Percentiles rank a stretch among this genome's conserved stretches.
phyloP scores from a whole-genome alignment of 2,329 filamentous ascomycete genomes.

The Colletotrichum tamarilloi region DNA sequence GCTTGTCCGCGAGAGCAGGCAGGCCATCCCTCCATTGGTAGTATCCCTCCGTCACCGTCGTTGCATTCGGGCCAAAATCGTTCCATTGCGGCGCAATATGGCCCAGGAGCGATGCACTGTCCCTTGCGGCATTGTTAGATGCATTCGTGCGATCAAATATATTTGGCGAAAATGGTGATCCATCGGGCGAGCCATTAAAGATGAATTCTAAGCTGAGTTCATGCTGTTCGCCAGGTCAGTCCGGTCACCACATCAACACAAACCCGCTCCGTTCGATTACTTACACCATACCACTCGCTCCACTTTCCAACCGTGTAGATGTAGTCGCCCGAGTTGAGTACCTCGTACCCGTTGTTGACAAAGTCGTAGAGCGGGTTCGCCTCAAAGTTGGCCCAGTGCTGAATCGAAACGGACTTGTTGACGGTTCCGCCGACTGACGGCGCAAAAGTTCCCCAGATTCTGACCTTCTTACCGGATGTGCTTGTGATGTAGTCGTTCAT shows the following conservation, averaged over 20 bases:
- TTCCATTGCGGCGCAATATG: constrained; percentile 41
- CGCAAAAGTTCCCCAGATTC: constrained; percentile 62
- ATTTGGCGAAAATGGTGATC: constrained; percentile 37
- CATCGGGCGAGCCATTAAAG: constrained; percentile 37
- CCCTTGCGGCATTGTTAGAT: constrained; percentile 34
- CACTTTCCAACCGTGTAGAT: constrained; percentile 41
- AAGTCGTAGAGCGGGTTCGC: constrained; percentile 39
- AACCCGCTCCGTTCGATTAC: background rate
- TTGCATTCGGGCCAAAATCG: constrained; percentile 40
- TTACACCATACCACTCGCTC: constrained; percentile 29
- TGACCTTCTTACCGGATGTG: constrained; percentile 38
- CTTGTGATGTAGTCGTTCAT: constrained; percentile 58
- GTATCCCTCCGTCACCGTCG: constrained; percentile 40
- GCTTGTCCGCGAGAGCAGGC: constrained; percentile 41
- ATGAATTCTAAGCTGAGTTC: constrained; percentile 37
- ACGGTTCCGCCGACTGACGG: constrained; percentile 31
- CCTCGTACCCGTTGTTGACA: constrained; percentile 38
- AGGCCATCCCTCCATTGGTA: constrained; percentile 41
- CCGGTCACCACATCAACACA: background rate
- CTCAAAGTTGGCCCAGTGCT: constrained; percentile 49
- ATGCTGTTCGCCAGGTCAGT: constrained; percentile 1
- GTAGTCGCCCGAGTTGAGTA: constrained; percentile 41
- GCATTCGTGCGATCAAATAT: constrained; percentile 39
- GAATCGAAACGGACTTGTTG: constrained; percentile 38
- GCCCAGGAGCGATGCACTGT: constrained; percentile 36